Base-by-base conservation (phyloP, 2,329 filamentous ascomycete species). In the Cladosporium sp. region DNA sequence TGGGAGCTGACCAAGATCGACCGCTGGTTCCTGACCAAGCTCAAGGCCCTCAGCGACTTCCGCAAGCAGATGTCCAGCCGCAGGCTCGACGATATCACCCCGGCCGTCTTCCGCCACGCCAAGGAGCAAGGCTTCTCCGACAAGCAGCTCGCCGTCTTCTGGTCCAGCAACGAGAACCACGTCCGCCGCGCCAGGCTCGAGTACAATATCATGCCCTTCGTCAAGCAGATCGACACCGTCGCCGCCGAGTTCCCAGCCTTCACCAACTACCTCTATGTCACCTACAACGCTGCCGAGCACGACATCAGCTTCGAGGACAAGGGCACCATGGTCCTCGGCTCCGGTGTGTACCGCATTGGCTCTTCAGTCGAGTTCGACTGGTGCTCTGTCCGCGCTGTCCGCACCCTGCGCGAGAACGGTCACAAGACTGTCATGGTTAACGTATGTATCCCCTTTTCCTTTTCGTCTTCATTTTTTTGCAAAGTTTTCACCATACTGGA, bases 301-400 rank as follows among this genome's bases (percentile, higher is more conserved):
- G 93, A 98, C 63, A 77, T 97, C 52, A 68, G 69, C 11, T 97
- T 97, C 65, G 79, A 89, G 9, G 93, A 98, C 66, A 84, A 92
- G 57, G 93, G 93, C 65, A 82, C 96, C 56, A 96, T 97, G 90
- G 92, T 98, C 8, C 78, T 97, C 31, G 92, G 92, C 11, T 96
- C 91, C 32, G 92, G 92, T 71, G 91, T 96, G 9, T 97, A 97
- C 77, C 84, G 93, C 56, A 98, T 98, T 59, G 93, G 93, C 60
- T 96, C 91, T 0, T 96, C 92, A 0, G 93, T 98, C 54, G 93
- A 98, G 68, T 98, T 98, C 70, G 93, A 98, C 72, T 98, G 93
- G 93, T 97, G 93, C 70, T 95, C 93, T 4, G 93, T 98, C 28
- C 81, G 92, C 55, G 89, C 93, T 5, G 95, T 97, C 57, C 85